Evolutionary conservation across 2,329 filamentous ascomycete genomes (phyloP), one percentile per base, ranked within the genome.

Genomic region (Trichoderma simmonsii): DNA sequence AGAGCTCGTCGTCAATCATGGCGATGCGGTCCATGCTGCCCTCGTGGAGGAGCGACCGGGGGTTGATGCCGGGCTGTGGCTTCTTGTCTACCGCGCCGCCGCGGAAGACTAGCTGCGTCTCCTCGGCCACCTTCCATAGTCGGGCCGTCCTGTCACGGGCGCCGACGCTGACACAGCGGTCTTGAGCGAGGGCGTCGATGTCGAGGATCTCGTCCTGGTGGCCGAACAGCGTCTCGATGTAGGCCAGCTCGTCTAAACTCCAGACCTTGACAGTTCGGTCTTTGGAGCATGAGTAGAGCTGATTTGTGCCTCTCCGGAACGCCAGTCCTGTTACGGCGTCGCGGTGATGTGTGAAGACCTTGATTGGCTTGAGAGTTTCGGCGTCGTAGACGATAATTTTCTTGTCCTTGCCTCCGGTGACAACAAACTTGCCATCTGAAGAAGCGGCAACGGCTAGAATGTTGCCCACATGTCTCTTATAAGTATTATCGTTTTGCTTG

Each of bases 191-290:
- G 26, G 93, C 92, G 74, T 93, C 92, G 70, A 99, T 89, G 78
- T 94, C 93, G 48, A 95, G 87, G 6, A 98, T 92, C 75, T 93
- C 88, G 79, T 98, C 95, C 79, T 98, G 95, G 82, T 99, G 96
- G 59, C 96, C 96, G 79, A 98, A 98, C 0, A 99, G 86, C 0
- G 95, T 98, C 82, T 99, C 96, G 34, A 98, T 89, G 78, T 98
- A 99, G 60, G 95, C 94, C 73, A 97, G 87, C 80, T 97, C 94
- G 76, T 97, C 92, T 57, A 98, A 85, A 75, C 92, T 95, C 94
- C 95, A 99, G 36, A 97, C 92, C 82, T 98, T 98, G 79, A 99
- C 92, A 3, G 95, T 97, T 56, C 96, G 90, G 82, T 99, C 96
- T 78, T 92, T 93, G 69, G 93, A 96, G 72, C 92, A 92, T 4